Evolutionary conservation across 441 rosid genomes (phyloP), one percentile per base, ranked within the genome.

Genomic region (Daphne laureola): DNA sequence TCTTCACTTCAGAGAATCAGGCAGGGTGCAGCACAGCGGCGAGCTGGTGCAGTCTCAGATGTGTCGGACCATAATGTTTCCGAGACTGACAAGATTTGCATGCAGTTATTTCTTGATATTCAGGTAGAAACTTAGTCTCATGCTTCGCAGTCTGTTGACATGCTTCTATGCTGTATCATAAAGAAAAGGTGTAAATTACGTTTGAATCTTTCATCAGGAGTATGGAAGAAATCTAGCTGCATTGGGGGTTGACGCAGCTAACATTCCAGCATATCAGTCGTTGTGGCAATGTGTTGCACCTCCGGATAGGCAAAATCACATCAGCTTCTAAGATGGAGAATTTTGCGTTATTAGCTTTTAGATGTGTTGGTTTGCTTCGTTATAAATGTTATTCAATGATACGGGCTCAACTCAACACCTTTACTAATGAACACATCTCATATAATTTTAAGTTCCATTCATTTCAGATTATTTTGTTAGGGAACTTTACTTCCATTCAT

Each of bases 281-380:
- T 66, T 94, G 38, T 90, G 99, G 98, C 87, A 75, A 55, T 83
- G 95, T 41, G 99, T 90, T 40, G 96, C 99, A 51, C 96, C 98
- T 43, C 64, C 75, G 0, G 91, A 90, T 67, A 74, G 77, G 78
- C 83, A 72, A 61, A 73, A 63, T 61, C 48, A 18, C 55, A 72
- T 87, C 13, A 68, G 45, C 15, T 77, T 77, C 51, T 82, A 66
- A 70, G 59, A 55, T 31, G 38, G 38, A 21, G 25, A 21, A 21
- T 21, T n/a, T n/a, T 21, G 25, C 25, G 3, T 21, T 21, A 21
- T 21, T 21, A 21, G 25, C 25, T 21, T 21, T 21, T 21, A 21
- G 25, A 21, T 21, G 25, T 21, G 25, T 21, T 21, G 25, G 3
- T 21, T 21, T 21, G 25, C 25, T 21, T 21, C 25, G 25, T 21